phyloP scores from a whole-genome alignment of 352 stramenopile genomes.

The Globisporangium cylindrosporum region DNA sequence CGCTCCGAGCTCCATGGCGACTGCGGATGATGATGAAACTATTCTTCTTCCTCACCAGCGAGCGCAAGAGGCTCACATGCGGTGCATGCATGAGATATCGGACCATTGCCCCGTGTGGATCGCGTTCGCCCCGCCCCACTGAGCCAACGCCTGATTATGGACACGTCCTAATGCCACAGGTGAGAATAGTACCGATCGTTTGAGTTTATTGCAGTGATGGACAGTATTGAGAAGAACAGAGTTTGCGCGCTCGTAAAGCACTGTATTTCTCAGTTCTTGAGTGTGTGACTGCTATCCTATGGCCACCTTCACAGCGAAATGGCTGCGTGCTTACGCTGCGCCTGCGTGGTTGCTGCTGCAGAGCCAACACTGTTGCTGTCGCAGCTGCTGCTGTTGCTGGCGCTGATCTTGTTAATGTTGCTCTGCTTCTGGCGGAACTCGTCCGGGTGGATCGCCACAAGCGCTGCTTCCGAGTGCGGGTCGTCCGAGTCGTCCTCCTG shows the following conservation, averaged over 20 bases:
- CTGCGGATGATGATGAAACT: conserved; percentile 24
- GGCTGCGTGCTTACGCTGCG: conserved; percentile 33
- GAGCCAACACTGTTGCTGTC: background rate
- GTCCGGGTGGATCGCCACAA: conserved; percentile 24
- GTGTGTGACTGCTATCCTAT: background rate
- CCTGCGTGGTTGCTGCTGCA: conserved; percentile 1
- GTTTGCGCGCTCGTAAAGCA: background rate
- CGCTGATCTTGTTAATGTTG: conserved; percentile 5
- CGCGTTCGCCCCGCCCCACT: conserved; percentile 22
- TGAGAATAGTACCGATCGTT: background rate
- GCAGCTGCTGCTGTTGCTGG: background rate
- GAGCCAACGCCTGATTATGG: background rate
- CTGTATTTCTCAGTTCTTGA: background rate
- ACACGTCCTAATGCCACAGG: background rate
- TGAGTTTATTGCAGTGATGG: background rate
- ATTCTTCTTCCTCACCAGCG: background rate
- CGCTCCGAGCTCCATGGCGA: conserved; percentile 10
- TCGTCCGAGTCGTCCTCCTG: conserved; percentile 26
- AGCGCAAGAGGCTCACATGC: conserved; percentile 15
- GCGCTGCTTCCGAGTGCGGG: conserved; percentile 8
- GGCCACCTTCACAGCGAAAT: conserved; percentile 12
- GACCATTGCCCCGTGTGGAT: conserved; percentile 70
- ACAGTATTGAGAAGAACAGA: background rate
- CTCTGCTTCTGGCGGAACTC: conserved; percentile 20
- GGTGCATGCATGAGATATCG: conserved; percentile 52